Conservation (phyloP, 805 yeast genomes). For the Hanseniaspora thailandica region DNA sequence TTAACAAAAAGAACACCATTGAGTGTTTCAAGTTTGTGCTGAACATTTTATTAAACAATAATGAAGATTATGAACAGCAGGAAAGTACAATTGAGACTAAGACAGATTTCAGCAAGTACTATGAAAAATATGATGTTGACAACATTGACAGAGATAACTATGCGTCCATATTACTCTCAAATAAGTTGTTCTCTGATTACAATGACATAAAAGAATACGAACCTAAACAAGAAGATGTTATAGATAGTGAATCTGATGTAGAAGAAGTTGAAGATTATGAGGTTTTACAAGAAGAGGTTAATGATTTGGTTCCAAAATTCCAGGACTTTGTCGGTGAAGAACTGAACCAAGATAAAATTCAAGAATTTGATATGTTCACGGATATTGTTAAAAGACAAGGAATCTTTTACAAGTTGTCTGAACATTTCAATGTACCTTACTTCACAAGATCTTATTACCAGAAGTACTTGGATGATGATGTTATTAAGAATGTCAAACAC, state of each 20-base stretch:
- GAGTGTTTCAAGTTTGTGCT: background rate
- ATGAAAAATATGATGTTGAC: background rate
- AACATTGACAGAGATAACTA: background rate
- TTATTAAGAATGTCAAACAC: constrained; percentile 25
- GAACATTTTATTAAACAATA: background rate
- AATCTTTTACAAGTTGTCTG: background rate
- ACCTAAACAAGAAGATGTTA: background rate
- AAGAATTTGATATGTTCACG: background rate
- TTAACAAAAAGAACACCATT: background rate
- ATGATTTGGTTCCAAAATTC: background rate
- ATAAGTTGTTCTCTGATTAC: background rate
- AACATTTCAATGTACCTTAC: background rate
- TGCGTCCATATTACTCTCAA: background rate
- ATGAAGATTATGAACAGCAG: background rate
- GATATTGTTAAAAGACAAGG: constrained; percentile 8
- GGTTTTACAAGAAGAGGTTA: background rate
- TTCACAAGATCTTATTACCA: constrained; percentile 31
- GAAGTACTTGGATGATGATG: constrained; percentile 23
- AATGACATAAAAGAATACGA: background rate
- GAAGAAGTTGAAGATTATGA: background rate
- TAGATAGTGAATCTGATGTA: constrained; percentile 14
- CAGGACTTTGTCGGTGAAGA: background rate
- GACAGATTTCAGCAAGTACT: background rate
- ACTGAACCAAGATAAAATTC: background rate
- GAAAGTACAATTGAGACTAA: background rate